A percentile compares a stretch with the other conserved stretches of the same genome.
phyloP scores from a whole-genome alignment of 257 asterid species.

The Thymus quinquecostatus region DNA sequence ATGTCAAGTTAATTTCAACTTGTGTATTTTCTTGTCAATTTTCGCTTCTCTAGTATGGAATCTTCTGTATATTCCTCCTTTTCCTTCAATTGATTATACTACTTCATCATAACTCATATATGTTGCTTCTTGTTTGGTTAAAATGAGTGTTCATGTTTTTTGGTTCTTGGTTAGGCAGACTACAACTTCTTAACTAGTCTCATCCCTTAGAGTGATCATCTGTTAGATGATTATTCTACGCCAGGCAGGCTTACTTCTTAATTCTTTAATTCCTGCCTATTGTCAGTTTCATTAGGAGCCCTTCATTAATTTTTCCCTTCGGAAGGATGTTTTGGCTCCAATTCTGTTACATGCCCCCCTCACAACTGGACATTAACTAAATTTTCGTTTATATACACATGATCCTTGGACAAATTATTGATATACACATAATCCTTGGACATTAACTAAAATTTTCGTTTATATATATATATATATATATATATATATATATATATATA shows the following conservation, averaged over 20 bases:
- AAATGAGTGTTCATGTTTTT: not conserved
- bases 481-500: no score
- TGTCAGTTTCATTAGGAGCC: not conserved
- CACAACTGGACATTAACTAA: not conserved
- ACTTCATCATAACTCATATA: slow-evolving; percentile 2
- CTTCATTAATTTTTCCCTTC: not conserved
- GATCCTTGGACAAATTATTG: not conserved
- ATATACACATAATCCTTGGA: no score
- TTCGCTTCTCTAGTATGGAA: not conserved
- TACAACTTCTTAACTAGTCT: not conserved
- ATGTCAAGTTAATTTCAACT: slow-evolving; percentile 29
- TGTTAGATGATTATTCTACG: not conserved
- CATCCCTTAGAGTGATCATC: not conserved
- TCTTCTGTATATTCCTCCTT: slow-evolving; percentile 39
- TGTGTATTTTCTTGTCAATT: slow-evolving; percentile 43
- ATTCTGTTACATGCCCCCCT: not conserved
- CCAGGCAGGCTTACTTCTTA: slow-evolving; percentile 3
- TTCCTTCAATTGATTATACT: not conserved
- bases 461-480: no score
- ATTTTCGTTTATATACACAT: not conserved
- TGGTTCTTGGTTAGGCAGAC: not conserved
- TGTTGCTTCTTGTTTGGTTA: slow-evolving; percentile 12
- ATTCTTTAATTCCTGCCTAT: not conserved
- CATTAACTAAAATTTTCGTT: no score
- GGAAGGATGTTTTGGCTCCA: not conserved